Evolutionary conservation across 208 protist species (phyloP).

Genomic region (Angomonas deanei): DNA sequence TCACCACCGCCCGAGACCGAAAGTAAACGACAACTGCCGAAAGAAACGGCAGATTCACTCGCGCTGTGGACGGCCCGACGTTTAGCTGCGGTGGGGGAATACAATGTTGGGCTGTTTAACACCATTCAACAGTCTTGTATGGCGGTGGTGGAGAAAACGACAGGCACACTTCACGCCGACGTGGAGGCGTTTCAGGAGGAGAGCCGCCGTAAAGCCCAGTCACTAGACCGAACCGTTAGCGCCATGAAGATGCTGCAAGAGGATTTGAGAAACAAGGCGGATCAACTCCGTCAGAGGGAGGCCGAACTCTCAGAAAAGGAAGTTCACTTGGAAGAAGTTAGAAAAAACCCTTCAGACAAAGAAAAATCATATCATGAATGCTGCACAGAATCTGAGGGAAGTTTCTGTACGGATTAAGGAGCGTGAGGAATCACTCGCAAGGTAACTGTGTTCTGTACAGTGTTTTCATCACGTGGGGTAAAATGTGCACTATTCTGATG

Average conservation of each 20-base stretch:
- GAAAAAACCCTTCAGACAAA: conserved; percentile 10
- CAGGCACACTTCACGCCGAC: not conserved
- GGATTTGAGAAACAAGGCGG: conserved; percentile 22
- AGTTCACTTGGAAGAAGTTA: conserved; percentile 5
- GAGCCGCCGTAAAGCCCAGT: conserved; percentile 25
- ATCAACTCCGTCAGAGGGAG: conserved; percentile 14
- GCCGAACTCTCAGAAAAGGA: conserved; percentile 13
- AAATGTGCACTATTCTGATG: no score
- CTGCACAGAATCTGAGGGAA: conserved; percentile 24
- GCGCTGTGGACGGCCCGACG: no score
- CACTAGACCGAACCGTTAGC: conserved; percentile 47
- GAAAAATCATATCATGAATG: conserved; percentile 9
- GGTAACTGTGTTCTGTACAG: no score
- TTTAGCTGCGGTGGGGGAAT: no score
- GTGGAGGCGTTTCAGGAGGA: conserved; percentile 17
- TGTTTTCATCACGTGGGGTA: no score
- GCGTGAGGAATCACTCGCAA: conserved; percentile 5
- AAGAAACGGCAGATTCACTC: no score
- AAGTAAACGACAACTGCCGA: no score
- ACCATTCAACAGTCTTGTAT: conserved; percentile 9
- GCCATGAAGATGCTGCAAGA: conserved; percentile 46
- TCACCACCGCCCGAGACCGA: no score
- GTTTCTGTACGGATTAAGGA: conserved; percentile 29
- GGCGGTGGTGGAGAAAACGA: not conserved
- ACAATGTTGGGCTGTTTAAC: no score